A percentile compares a stretch with the other conserved stretches of the same genome.
Conservation (phyloP, 371 early-diverging fungal genomes). For the Mortierella sp. region DNA sequence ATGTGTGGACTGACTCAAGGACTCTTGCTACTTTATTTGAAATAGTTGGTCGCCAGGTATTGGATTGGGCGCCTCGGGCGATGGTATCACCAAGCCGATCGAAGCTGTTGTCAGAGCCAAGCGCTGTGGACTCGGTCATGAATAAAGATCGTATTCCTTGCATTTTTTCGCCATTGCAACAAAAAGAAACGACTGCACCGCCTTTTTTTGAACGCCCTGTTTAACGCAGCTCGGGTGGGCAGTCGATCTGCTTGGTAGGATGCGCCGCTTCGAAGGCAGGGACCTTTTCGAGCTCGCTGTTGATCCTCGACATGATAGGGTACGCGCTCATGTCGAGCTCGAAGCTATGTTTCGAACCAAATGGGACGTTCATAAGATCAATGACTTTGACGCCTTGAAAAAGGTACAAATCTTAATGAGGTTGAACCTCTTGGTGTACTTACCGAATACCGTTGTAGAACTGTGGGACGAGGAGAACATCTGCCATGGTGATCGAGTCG, state of each 20-base stretch:
- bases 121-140: constrained; percentile 81
- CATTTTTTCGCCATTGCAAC: too few relatives aligned
- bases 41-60: constrained; percentile 82
- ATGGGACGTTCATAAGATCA: too few relatives aligned
- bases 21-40: background rate
- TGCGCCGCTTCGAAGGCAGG: constrained; percentile 78
- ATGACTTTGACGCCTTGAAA: too few relatives aligned
- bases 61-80: constrained; percentile 82
- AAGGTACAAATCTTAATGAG: too few relatives aligned
- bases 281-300: constrained; percentile 63
- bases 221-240: constrained; percentile 61
- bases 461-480: constrained; percentile 87
- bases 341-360: too few relatives aligned
- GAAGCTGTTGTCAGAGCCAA: constrained; percentile 84
- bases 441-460: constrained; percentile 81
- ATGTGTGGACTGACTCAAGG: background rate
- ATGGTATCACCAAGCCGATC: constrained; percentile 86
- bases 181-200: too few relatives aligned
- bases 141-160: background rate
- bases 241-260: constrained; percentile 82
- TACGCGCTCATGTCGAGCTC: constrained; percentile 79
- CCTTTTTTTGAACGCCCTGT: background rate
- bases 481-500: constrained; percentile 87
- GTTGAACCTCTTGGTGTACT: too few relatives aligned
- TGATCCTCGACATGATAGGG: constrained; percentile 77